Percentiles rank a stretch among this genome's conserved stretches.
phyloP scores from a whole-genome alignment of 371 early-diverging fungal species.

The Mortierella sp. region DNA sequence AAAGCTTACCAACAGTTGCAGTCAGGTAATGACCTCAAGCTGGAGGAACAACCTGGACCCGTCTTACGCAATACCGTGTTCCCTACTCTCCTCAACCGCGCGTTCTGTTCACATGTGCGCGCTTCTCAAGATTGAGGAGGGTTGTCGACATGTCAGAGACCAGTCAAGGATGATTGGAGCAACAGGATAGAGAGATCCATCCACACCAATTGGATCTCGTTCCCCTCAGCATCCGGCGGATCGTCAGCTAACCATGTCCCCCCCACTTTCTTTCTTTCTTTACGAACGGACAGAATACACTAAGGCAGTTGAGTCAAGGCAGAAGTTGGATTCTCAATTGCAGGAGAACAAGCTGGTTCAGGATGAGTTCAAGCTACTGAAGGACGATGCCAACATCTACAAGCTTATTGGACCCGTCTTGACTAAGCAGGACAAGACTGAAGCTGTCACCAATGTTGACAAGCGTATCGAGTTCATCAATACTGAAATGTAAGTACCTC shows the following conservation, averaged over 20 bases:
- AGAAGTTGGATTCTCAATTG: conserved; percentile 93
- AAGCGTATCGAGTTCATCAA: conserved; percentile 94
- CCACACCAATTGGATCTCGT: no score
- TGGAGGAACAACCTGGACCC: no score
- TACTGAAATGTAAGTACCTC: conserved; percentile 79
- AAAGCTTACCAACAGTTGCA: conserved; percentile 70
- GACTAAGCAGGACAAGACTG: conserved; percentile 89
- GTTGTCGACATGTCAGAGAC: no score
- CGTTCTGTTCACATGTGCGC: no score
- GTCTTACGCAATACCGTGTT: no score
- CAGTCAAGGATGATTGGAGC: no score
- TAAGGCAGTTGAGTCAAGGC: conserved; percentile 79
- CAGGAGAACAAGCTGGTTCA: conserved; percentile 95
- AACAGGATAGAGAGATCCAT: no score
- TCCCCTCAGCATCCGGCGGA: no score
- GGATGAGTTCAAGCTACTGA: conserved; percentile 88
- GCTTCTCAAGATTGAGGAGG: no score
- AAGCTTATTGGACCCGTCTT: conserved; percentile 96
- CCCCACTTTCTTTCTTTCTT: not conserved
- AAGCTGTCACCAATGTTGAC: conserved; percentile 89
- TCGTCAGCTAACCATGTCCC: no score
- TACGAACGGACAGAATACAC: conserved; percentile 72
- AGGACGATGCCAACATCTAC: conserved; percentile 86
- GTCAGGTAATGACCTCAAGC: conserved; percentile 57
- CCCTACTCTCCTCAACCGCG: no score